Conservation (phyloP, 2,329 filamentous ascomycete genomes). For the Fonsecaea nubica region DNA sequence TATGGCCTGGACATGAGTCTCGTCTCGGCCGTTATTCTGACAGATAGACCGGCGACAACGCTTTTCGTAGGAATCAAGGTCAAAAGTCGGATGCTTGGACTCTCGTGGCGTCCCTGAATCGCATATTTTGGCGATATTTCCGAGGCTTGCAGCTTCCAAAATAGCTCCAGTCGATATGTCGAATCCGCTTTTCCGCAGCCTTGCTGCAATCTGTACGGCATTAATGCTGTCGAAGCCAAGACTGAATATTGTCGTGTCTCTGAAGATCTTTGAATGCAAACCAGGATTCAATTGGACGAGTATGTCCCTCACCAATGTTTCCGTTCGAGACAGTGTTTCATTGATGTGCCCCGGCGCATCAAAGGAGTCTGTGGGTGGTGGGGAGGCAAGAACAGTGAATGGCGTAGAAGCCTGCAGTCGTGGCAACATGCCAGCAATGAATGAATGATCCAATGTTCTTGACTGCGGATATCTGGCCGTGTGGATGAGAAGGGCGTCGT, state of each 20-base stretch:
- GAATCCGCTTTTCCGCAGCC: conserved; percentile 66
- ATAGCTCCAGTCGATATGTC: conserved; percentile 73
- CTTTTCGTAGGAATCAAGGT: conserved; percentile 61
- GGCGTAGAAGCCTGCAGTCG: neutral
- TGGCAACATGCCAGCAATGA: conserved; percentile 16
- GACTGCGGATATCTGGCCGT: conserved; percentile 39
- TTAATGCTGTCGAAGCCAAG: conserved; percentile 93
- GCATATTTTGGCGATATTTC: conserved; percentile 35
- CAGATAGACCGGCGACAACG: conserved; percentile 44
- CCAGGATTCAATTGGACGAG: conserved; percentile 28
- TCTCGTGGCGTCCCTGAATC: conserved; percentile 5
- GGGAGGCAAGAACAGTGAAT: no score
- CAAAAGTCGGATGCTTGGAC: conserved; percentile 43
- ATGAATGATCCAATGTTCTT: conserved; percentile 27
- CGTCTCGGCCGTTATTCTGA: conserved; percentile 21
- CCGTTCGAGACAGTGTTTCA: conserved; percentile 16
- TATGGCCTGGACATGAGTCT: conserved; percentile 60
- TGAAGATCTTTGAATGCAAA: conserved; percentile 13
- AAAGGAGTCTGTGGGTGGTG: neutral
- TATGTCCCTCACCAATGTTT: conserved; percentile 20
- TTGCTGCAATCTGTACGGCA: conserved; percentile 75
- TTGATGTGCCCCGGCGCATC: neutral
- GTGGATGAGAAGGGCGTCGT: conserved; percentile 46
- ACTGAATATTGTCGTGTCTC: conserved; percentile 76
- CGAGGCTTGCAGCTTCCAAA: conserved; percentile 60